Evolutionary conservation across 192 early-diverging fungal genomes (phyloP).

Genomic region (Coemansia sp.): DNA sequence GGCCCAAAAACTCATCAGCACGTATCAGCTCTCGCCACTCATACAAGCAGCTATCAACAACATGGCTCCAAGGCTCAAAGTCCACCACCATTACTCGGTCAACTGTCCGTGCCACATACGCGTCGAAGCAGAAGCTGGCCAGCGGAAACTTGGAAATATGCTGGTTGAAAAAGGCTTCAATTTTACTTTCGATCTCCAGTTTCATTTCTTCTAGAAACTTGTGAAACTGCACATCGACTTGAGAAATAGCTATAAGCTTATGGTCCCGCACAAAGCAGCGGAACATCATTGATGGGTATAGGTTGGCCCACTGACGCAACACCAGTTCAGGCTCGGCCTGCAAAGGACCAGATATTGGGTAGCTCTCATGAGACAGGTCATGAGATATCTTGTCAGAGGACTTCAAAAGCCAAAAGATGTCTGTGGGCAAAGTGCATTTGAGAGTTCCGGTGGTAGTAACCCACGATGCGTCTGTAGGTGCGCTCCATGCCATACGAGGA

Average conservation of each 20-base stretch:
- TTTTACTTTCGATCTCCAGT: conserved; percentile 57
- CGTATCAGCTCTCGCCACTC: conserved; percentile 67
- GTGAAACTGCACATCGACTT: conserved; percentile 86
- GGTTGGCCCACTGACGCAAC: conserved; percentile 86
- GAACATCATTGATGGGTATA: conserved; percentile 92
- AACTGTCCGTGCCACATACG: conserved; percentile 68
- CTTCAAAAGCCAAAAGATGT: conserved; percentile 89
- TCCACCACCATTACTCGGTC: conserved; percentile 76
- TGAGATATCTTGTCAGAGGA: conserved; percentile 86
- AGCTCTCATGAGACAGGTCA: conserved; percentile 78
- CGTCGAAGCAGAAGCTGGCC: conserved; percentile 82
- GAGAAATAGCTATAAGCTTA: conserved; percentile 75
- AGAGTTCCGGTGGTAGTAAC: conserved; percentile 77
- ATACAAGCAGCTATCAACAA: conserved; percentile 82
- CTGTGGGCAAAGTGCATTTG: conserved; percentile 69
- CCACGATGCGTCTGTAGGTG: conserved; percentile 93
- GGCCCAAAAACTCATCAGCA: conserved; percentile 9
- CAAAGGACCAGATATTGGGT: conserved; percentile 41
- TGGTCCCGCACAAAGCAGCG: conserved; percentile 84
- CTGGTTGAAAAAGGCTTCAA: conserved; percentile 66
- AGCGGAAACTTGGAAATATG: conserved; percentile 65
- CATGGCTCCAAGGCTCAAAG: conserved; percentile 82
- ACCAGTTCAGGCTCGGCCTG: conserved; percentile 65
- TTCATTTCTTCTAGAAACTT: conserved; percentile 65
- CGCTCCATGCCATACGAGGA: conserved; percentile 94